Conservation (phyloP, 1,139 yeast genomes). For the Meyerozyma sp. region DNA sequence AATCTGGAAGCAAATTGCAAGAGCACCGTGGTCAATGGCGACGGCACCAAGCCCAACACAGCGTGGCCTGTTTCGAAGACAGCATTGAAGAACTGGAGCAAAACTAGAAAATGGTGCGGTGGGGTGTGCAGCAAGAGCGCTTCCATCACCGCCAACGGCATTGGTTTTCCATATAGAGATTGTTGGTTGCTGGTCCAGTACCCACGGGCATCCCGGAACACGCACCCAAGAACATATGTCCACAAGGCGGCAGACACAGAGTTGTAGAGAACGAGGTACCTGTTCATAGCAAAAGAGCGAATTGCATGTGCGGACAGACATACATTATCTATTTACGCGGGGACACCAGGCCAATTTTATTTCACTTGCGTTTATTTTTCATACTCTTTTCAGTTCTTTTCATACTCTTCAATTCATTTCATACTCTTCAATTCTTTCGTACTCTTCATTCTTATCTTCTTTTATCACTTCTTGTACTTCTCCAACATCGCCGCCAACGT, state of each 20-base stretch:
- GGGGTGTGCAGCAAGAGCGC: neutral
- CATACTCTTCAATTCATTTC: too few species aligned
- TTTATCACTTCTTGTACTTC: constrained; percentile 20
- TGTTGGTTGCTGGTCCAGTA: constrained; percentile 2
- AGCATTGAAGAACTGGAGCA: constrained; percentile 26
- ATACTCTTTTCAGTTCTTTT: too few species aligned
- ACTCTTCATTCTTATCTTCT: too few species aligned
- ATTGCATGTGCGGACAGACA: neutral
- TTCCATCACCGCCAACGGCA: neutral
- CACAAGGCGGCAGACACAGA: constrained; percentile 63
- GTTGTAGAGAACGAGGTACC: constrained; percentile 45
- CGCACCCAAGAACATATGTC: constrained; percentile 41
- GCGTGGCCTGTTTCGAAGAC: constrained; percentile 23
- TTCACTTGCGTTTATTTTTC: too few species aligned
- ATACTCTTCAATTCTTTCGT: too few species aligned
- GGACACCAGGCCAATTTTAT: neutral
- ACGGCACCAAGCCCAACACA: constrained; percentile 22
- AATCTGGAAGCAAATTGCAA: constrained; percentile 32
- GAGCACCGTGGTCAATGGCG: constrained; percentile 24
- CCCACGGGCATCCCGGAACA: constrained; percentile 11
- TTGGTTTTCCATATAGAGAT: neutral
- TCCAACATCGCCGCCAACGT: constrained; percentile 27
- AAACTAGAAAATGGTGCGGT: constrained; percentile 28
- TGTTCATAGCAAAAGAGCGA: neutral
- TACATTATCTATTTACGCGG: neutral